Evolutionary conservation across 305 asterid genomes (phyloP).

Genomic region (Rubia peregrina): DNA sequence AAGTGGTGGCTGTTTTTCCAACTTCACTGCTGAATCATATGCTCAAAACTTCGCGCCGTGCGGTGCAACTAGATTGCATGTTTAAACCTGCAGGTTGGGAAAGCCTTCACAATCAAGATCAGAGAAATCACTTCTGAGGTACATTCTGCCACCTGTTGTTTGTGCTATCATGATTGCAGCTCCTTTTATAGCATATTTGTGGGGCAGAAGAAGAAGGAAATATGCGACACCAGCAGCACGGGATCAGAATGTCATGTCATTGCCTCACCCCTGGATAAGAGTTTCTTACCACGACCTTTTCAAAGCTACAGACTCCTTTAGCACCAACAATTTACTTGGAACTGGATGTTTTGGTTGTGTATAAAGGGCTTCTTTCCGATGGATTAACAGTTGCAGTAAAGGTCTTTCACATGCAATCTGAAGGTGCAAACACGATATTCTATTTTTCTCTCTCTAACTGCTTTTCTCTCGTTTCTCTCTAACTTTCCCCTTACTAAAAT

Average conservation of each 20-base stretch:
- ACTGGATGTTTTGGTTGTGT: slow-evolving; percentile 38
- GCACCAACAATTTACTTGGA: slow-evolving; percentile 27
- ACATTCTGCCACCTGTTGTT: slow-evolving; percentile 6
- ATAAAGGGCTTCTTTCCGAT: slow-evolving; percentile 24
- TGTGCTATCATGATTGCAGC: not conserved
- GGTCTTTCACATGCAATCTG: slow-evolving; percentile 31
- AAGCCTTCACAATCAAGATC: not conserved
- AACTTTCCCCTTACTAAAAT: too few relatives aligned
- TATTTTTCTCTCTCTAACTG: too few relatives aligned
- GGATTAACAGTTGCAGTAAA: slow-evolving; percentile 35
- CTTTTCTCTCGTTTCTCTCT: too few relatives aligned
- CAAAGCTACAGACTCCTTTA: slow-evolving; percentile 26
- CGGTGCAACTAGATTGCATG: slow-evolving; percentile 10
- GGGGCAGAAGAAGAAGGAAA: not conserved
- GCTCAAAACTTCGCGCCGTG: slow-evolving; percentile 25
- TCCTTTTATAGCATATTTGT: not conserved
- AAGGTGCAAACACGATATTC: slow-evolving; percentile 20
- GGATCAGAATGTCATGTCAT: not conserved
- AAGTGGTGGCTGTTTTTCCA: slow-evolving; percentile 30
- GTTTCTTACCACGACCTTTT: slow-evolving; percentile 20
- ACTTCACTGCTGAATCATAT: slow-evolving; percentile 34
- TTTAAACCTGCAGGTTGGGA: not conserved
- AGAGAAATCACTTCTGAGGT: not conserved
- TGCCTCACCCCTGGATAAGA: not conserved
- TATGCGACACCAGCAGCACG: not conserved